phyloP scores from a whole-genome alignment of 2,329 filamentous ascomycete genomes.

The Exophiala spinifera region DNA sequence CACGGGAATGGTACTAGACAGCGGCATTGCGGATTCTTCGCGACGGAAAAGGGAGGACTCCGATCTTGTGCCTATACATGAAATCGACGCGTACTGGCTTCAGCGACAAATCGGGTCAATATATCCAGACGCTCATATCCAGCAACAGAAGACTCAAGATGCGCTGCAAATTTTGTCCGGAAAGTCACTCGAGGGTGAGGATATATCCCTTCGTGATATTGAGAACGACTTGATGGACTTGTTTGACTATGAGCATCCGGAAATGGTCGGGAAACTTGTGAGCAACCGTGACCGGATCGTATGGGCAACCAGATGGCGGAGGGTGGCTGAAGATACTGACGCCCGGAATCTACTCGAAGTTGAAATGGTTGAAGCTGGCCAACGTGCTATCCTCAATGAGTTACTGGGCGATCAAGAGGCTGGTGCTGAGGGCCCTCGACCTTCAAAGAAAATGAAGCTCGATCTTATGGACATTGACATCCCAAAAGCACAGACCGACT shows the following conservation, averaged over 20 bases:
- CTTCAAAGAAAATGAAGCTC: slow-evolving; percentile 78
- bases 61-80: slow-evolving; percentile 71
- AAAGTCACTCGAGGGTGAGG: slow-evolving; percentile 68
- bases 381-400: slow-evolving; percentile 83
- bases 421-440: slow-evolving; percentile 54
- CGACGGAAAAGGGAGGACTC: slow-evolving; percentile 46
- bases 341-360: slow-evolving; percentile 75
- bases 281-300: slow-evolving; percentile 91
- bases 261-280: slow-evolving; percentile 86
- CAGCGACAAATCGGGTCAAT: slow-evolving; percentile 86
- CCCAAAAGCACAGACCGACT: slow-evolving; percentile 56
- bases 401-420: slow-evolving; percentile 67
- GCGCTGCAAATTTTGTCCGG: slow-evolving; percentile 81
- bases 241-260: slow-evolving; percentile 95
- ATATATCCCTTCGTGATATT: slow-evolving; percentile 83
- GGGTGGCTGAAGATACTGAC: slow-evolving; percentile 71
- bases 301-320: slow-evolving; percentile 86
- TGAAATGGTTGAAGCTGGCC: slow-evolving; percentile 86
- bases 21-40: slow-evolving; percentile 50
- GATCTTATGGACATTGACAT: slow-evolving; percentile 84
- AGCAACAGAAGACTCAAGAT: slow-evolving; percentile 86
- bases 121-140: slow-evolving; percentile 86
- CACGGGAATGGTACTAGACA: slow-evolving; percentile 74
- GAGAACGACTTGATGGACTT: slow-evolving; percentile 98
- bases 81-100: slow-evolving; percentile 97